Conservation (phyloP, 1,284 basidiomycete species). For the Boletus calvinii region DNA sequence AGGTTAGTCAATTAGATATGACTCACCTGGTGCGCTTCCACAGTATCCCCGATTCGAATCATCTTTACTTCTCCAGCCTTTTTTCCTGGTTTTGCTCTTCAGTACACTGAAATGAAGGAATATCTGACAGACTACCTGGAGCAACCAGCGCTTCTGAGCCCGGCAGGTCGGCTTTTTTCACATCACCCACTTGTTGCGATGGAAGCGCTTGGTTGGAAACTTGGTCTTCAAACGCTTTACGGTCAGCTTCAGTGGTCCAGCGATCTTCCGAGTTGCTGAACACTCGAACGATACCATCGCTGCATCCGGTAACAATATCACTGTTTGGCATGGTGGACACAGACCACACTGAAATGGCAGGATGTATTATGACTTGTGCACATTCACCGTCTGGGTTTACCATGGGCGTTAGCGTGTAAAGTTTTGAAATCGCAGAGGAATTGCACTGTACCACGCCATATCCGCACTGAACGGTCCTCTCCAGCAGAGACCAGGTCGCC, state of each 20-base stretch:
- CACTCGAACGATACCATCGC: constrained; percentile 85
- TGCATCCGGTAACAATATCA: constrained; percentile 89
- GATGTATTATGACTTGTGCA: constrained; percentile 85
- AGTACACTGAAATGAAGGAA: constrained; percentile 1
- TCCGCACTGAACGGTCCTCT: constrained; percentile 79
- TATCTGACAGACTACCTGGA: constrained; percentile 51
- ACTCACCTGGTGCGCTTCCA: constrained; percentile 85
- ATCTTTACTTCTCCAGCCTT: constrained; percentile 93
- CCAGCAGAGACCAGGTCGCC: constrained; percentile 77
- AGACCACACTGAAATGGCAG: constrained; percentile 93
- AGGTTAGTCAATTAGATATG: background rate
- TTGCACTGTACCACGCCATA: constrained; percentile 64
- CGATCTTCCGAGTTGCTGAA: constrained; percentile 79
- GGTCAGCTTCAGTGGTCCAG: constrained; percentile 66
- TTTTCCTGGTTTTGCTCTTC: constrained; percentile 54
- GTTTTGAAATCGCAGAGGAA: background rate
- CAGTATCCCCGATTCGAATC: constrained; percentile 74
- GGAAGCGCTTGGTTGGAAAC: constrained; percentile 72
- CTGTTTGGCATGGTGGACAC: constrained; percentile 83
- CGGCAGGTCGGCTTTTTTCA: constrained; percentile 87
- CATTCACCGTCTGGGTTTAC: constrained; percentile 64
- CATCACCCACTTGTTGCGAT: constrained; percentile 85
- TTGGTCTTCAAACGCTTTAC: constrained; percentile 71
- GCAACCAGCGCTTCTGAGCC: constrained; percentile 76
- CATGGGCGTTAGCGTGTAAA: constrained; percentile 1